Percentiles rank a stretch among this genome's conserved stretches.
These are phyloP conservation scores for Candida glucosophila DNA, from an alignment of 1,139 yeast genomes.

Conservation along the genomic window DNA sequence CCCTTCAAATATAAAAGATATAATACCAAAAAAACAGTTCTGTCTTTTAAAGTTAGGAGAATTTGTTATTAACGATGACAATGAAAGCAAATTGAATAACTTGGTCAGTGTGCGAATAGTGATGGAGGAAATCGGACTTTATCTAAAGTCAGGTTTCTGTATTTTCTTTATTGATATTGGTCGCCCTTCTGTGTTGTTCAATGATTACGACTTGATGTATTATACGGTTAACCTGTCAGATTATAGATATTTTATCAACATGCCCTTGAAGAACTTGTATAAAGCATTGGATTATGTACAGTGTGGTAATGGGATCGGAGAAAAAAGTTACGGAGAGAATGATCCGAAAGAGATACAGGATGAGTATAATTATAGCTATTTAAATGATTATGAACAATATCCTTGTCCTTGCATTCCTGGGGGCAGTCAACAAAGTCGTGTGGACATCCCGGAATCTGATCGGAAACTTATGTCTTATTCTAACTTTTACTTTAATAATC, in stretches of 20 bases:
- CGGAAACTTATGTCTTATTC: slow-evolving; percentile 18
- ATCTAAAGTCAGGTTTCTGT: slow-evolving; percentile 47
- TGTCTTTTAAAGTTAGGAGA: slow-evolving; percentile 46
- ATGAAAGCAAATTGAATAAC: slow-evolving; percentile 11
- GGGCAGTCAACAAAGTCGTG: slow-evolving; percentile 5
- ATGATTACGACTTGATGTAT: slow-evolving; percentile 35
- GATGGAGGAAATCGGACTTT: slow-evolving; percentile 55
- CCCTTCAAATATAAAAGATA: slow-evolving; percentile 49
- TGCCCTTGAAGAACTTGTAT: slow-evolving; percentile 35
- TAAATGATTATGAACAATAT: slow-evolving; percentile 7
- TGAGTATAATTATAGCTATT: slow-evolving; percentile 16
- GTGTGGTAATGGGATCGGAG: slow-evolving; percentile 14
- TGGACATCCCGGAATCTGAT: slow-evolving; percentile 1
- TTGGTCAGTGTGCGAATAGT: slow-evolving; percentile 33
- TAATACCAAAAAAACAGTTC: slow-evolving; percentile 45
- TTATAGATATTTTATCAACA: slow-evolving; percentile 32
- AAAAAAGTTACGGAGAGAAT: slow-evolving; percentile 20
- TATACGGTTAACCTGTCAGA: slow-evolving; percentile 35
- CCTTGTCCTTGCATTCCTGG: no score
- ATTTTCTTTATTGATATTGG: slow-evolving; percentile 51
- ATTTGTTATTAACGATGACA: slow-evolving; percentile 22
- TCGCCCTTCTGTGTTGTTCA: slow-evolving; percentile 34
- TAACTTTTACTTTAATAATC: slow-evolving; percentile 28
- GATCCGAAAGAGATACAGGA: slow-evolving; percentile 18
- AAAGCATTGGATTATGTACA: slow-evolving; percentile 32